Evolutionary conservation across 805 yeast species (phyloP).

Genomic region (Suhomyces prunicola): DNA sequence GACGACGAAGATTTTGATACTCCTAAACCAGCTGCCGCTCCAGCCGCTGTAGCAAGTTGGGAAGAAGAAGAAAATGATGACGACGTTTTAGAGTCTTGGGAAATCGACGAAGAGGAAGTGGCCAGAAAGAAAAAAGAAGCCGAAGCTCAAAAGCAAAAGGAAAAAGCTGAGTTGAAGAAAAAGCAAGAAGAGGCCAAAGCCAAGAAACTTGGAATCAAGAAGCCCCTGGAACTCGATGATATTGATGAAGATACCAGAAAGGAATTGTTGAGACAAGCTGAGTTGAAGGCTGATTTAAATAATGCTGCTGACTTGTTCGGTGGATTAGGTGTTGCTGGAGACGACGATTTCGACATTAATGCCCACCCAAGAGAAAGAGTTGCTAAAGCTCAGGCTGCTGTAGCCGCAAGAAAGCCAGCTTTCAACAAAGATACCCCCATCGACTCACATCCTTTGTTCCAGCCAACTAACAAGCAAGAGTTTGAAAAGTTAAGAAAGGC

Average conservation of each 20-base stretch:
- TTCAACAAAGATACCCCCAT: conserved; percentile 59
- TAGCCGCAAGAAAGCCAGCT: conserved; percentile 30
- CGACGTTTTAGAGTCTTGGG: conserved; percentile 85
- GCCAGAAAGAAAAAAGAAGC: conserved; percentile 44
- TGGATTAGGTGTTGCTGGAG: conserved; percentile 53
- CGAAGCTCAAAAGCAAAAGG: conserved; percentile 38
- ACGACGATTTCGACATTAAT: conserved; percentile 31
- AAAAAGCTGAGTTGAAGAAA: conserved; percentile 42
- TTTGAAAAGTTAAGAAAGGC: conserved; percentile 71
- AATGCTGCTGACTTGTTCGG: conserved; percentile 93
- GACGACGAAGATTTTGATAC: conserved; percentile 92
- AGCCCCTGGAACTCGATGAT: conserved; percentile 56
- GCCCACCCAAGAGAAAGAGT: conserved; percentile 53
- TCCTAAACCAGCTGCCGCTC: conserved; percentile 33
- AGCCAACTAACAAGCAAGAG: conserved; percentile 76
- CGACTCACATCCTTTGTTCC: conserved; percentile 76
- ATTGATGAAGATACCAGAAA: conserved; percentile 73
- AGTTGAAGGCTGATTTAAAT: conserved; percentile 79
- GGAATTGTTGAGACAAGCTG: conserved; percentile 75
- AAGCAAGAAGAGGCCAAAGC: conserved; percentile 48
- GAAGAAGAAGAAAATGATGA: conserved; percentile 82
- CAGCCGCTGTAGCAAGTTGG: conserved; percentile 67
- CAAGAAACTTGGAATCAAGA: conserved; percentile 42
- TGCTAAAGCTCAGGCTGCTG: conserved; percentile 45
- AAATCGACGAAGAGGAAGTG: conserved; percentile 70